Conservation (phyloP, 2,329 filamentous ascomycete species). For the Colletotrichum somersetense region DNA sequence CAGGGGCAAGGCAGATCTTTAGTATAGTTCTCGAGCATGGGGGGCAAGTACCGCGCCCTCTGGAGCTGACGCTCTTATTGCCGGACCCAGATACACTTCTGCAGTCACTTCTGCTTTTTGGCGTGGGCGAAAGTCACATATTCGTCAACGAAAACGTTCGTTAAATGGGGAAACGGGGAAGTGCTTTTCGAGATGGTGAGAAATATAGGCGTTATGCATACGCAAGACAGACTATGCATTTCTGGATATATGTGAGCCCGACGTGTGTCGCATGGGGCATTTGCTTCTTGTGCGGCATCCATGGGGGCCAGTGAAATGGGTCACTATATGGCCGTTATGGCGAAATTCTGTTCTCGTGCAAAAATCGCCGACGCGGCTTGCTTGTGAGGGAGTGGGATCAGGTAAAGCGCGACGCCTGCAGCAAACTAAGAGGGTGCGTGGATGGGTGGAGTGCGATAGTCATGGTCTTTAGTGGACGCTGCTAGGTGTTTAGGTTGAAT, state of each 20-base stretch:
- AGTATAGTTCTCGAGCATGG: slow-evolving; percentile 9
- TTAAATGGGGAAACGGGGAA: slow-evolving; percentile 17
- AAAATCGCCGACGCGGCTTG: background rate
- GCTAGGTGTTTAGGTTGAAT: slow-evolving; percentile 16
- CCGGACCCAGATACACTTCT: background rate
- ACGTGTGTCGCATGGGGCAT: background rate
- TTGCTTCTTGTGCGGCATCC: background rate
- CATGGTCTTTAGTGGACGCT: background rate
- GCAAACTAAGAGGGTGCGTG: background rate
- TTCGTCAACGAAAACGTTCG: slow-evolving; percentile 8
- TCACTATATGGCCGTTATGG: background rate
- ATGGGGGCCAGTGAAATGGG: background rate
- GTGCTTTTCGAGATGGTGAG: slow-evolving; percentile 5
- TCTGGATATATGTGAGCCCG: background rate
- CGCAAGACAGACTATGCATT: background rate
- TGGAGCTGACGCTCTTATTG: background rate
- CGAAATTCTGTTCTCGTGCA: background rate
- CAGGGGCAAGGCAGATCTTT: slow-evolving; percentile 12
- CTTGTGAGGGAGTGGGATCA: background rate
- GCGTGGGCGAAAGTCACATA: background rate
- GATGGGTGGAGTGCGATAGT: slow-evolving; percentile 7
- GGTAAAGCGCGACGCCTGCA: background rate
- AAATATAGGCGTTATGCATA: slow-evolving; percentile 1
- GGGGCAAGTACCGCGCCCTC: background rate
- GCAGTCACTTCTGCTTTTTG: background rate